These are phyloP conservation scores for Closterium sp. DNA, from an alignment of 139 green algal genomes.

Conservation along the genomic window DNA sequence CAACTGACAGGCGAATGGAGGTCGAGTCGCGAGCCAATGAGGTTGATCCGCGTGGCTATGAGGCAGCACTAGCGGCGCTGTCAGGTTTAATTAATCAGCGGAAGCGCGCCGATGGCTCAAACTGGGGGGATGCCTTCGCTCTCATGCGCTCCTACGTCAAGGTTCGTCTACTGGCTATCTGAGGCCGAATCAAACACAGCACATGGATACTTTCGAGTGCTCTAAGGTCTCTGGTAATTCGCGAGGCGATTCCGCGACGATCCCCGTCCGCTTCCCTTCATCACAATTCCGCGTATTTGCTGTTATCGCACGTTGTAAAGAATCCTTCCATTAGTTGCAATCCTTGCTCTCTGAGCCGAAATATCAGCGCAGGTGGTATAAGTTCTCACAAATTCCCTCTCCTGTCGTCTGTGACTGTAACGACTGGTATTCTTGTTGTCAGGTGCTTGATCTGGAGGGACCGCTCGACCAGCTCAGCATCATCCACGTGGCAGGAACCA, in stretches of 20 bases:
- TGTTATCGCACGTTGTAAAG: background rate
- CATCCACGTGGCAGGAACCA: slow-evolving; percentile 52
- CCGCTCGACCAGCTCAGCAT: slow-evolving; percentile 32
- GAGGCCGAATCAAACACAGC: too few relatives aligned
- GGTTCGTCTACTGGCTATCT: background rate
- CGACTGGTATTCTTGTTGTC: background rate
- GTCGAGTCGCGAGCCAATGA: background rate
- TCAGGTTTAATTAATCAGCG: slow-evolving; percentile 14
- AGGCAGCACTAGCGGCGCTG: slow-evolving; percentile 14
- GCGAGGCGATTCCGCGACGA: background rate
- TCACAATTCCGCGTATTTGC: too few relatives aligned
- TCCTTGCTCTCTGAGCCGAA: background rate
- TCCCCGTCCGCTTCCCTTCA: background rate
- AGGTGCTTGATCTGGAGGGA: slow-evolving; percentile 40
- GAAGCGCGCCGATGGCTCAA: slow-evolving; percentile 38
- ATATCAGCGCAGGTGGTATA: too few relatives aligned
- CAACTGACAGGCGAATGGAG: background rate
- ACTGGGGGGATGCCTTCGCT: slow-evolving; percentile 42
- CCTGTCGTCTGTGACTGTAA: background rate
- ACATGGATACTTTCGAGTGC: too few relatives aligned
- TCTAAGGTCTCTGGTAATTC: background rate
- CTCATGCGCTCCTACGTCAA: slow-evolving; percentile 33
- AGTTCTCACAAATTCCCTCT: too few relatives aligned
- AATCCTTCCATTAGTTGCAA: background rate
- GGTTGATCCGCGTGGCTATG: background rate